Evolutionary conservation across 768 basidiomycete species (phyloP).

Genomic region (Leccinum uliginosum): DNA sequence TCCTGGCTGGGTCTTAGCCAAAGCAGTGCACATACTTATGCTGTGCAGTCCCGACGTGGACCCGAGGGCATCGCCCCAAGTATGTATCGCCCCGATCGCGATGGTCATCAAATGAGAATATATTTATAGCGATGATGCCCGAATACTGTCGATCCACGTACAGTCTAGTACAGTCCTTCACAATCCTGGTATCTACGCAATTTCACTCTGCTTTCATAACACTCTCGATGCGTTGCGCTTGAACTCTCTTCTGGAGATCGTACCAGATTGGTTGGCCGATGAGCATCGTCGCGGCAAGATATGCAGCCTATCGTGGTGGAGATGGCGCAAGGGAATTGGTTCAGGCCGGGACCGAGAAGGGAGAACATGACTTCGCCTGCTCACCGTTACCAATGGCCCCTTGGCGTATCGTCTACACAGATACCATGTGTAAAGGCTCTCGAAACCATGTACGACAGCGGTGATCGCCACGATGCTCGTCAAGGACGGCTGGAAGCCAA

Average conservation of each 20-base stretch:
- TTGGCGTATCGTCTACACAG: constrained; percentile 30
- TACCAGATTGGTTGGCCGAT: constrained; percentile 54
- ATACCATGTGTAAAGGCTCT: constrained; percentile 26
- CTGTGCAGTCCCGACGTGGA: no score
- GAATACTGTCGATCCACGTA: background rate
- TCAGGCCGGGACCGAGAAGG: background rate
- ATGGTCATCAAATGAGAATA: no score
- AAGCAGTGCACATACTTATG: no score
- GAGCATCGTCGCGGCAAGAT: constrained; percentile 46
- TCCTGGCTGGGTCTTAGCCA: no score
- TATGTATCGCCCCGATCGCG: no score
- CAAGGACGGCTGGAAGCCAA: constrained; percentile 19
- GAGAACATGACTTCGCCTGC: background rate
- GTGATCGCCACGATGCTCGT: constrained; percentile 3
- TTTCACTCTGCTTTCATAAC: constrained; percentile 70
- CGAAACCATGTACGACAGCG: constrained; percentile 16
- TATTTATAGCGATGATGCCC: no score
- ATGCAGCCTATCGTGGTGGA: constrained; percentile 40
- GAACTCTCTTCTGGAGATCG: constrained; percentile 55
- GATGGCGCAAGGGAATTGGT: background rate
- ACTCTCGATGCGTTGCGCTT: constrained; percentile 68
- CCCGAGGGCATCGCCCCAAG: background rate
- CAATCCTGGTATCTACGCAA: background rate
- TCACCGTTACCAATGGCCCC: constrained; percentile 16
- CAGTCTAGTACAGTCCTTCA: background rate